Evolutionary conservation across 2,329 filamentous ascomycete genomes (phyloP), one percentile per base, ranked within the genome.

Genomic region (Sphaerulina musiva): DNA sequence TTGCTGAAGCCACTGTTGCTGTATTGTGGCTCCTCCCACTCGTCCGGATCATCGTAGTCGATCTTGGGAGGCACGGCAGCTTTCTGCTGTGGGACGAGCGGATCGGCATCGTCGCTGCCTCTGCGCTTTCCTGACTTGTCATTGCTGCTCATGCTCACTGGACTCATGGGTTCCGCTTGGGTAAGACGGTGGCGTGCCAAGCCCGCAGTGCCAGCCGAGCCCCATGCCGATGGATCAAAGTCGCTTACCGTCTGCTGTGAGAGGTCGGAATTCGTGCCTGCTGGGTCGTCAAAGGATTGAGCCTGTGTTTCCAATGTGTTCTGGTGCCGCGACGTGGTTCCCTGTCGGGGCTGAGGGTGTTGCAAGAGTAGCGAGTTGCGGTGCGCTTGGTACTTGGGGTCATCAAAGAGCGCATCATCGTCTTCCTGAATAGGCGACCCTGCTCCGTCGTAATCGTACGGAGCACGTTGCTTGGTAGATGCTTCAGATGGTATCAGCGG

Each of bases 351-450:
- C 68, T 91, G 87, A 5, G 87, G 87, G 69, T 92, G 87, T 66
- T 89, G 83, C 39, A 92, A 74, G 64, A 89, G 89, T 53, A 91
- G 70, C 26, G 86, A 90, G 72, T 91, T 88, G 62, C 87, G 84
- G 68, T 91, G 86, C 53, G 86, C 86, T 69, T 86, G 85, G 70
- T 91, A 91, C 70, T 91, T 91, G 45, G 87, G 86, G 62, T 90
- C 85, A 40, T 78, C 75, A 58, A 74, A 68, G 38, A 58, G 58
- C 17, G 58, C 54, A 45, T 66, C 63, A 12, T 60, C 57, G 40
- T 64, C 61, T 14, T 66, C 56, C 43, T 67, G 63, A 9, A 64
- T 56, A 7, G 62, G 59, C 29, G 66, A 62, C 41, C 55, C 39
- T 2, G 56, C 60, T 6, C 49, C 55, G 12, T 63, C 55, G 11